A percentile compares a stretch with the other conserved stretches of the same genome.
Conservation (phyloP, 1,284 basidiomycete genomes). For the Papiliotrema flavescens region DNA sequence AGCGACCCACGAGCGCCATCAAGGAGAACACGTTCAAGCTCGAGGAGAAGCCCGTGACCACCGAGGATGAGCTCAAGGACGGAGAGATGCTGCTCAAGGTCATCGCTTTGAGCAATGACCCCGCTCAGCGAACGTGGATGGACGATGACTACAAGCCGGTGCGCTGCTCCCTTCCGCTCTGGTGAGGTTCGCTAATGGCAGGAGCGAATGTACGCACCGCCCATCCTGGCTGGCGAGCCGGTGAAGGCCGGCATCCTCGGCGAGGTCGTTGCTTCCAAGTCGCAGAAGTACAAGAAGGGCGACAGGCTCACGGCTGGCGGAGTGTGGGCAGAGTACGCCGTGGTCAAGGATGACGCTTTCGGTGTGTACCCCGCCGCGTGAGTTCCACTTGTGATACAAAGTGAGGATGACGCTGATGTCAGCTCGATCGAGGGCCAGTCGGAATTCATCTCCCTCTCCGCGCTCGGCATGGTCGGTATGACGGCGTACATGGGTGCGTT, state of each 20-base stretch:
- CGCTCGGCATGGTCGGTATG: constrained; percentile 31
- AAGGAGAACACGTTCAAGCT: constrained; percentile 23
- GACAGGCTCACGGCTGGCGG: constrained; percentile 20
- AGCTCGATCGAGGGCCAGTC: constrained; percentile 11
- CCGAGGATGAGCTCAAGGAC: constrained; percentile 19
- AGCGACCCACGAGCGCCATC: constrained; percentile 23
- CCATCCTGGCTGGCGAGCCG: constrained; percentile 23
- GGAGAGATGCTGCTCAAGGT: constrained; percentile 31
- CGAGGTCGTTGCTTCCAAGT: constrained; percentile 23
- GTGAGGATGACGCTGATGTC: background rate
- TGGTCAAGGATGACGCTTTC: constrained; percentile 19
- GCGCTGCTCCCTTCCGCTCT: background rate
- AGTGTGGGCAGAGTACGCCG: constrained; percentile 38
- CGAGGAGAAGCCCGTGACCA: constrained; percentile 15
- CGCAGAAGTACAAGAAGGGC: constrained; percentile 25
- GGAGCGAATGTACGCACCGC: constrained; percentile 22
- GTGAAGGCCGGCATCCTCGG: constrained; percentile 21
- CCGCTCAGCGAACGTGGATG: constrained; percentile 39
- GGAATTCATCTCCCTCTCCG: constrained; percentile 25
- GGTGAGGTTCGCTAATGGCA: constrained; percentile 1
- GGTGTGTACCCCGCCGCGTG: constrained; percentile 2
- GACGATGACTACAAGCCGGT: constrained; percentile 15
- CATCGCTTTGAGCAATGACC: constrained; percentile 35
- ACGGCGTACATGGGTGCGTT: constrained; percentile 45
- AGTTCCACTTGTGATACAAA: background rate